Evolutionary conservation across 1,139 yeast species (phyloP).

Genomic region (Pichia terricola): DNA sequence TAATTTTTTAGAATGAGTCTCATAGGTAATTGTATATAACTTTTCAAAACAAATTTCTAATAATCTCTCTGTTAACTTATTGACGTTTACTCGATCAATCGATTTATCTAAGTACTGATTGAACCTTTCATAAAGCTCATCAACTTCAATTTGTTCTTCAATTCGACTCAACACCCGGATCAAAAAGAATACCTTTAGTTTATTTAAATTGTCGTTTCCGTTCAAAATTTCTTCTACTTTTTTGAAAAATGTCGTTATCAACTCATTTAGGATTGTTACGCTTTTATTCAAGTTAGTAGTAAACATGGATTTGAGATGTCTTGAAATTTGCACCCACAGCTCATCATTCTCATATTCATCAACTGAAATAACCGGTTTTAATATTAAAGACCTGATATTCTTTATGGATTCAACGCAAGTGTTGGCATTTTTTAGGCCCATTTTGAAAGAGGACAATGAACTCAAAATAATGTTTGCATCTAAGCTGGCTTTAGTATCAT

Average conservation of each 20-base stretch:
- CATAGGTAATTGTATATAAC: constrained; percentile 6
- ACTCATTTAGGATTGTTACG: constrained; percentile 10
- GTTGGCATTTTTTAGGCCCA: constrained; percentile 9
- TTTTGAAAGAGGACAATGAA: constrained; percentile 15
- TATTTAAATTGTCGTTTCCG: background rate
- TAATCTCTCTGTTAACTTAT: constrained; percentile 5
- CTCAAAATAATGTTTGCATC: constrained; percentile 5
- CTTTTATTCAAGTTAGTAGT: constrained; percentile 12
- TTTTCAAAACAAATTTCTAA: constrained; percentile 13
- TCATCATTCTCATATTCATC: constrained; percentile 25
- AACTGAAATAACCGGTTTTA: constrained; percentile 23
- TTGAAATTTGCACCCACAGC: constrained; percentile 19
- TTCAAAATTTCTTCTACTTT: constrained; percentile 4
- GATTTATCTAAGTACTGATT: constrained; percentile 1
- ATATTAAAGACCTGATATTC: constrained; percentile 5
- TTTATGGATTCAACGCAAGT: constrained; percentile 16
- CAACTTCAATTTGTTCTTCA: constrained; percentile 12
- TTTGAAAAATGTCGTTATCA: constrained; percentile 13
- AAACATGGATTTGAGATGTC: constrained; percentile 9
- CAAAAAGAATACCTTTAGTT: constrained; percentile 14
- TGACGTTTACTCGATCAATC: background rate
- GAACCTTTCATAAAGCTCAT: constrained; percentile 7
- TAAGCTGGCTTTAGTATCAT: background rate
- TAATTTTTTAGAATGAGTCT: constrained; percentile 2
- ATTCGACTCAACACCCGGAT: constrained; percentile 18